Evolutionary conservation across 2,329 filamentous ascomycete genomes (phyloP).

Genomic region (Apiospora phragmitis): DNA sequence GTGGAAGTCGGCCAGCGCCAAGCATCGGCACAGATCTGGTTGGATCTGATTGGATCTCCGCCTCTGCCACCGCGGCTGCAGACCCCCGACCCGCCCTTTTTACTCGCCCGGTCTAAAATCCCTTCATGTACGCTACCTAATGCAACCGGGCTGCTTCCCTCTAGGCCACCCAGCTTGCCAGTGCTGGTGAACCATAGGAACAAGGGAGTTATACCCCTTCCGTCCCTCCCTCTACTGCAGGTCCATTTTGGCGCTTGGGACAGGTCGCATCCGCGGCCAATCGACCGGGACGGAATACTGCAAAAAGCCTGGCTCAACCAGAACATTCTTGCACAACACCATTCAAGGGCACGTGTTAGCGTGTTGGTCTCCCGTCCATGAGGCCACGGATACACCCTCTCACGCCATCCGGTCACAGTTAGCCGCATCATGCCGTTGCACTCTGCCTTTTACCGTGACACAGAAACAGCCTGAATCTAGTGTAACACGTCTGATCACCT

Average conservation of each 20-base stretch:
- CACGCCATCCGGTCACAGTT: background rate
- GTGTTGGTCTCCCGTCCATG: background rate
- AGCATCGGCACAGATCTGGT: background rate
- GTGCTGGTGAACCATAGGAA: background rate
- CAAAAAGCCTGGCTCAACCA: background rate
- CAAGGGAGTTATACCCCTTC: background rate
- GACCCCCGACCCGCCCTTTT: conserved; percentile 5
- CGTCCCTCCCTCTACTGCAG: background rate
- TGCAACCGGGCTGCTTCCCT: background rate
- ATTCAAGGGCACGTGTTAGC: background rate
- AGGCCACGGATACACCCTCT: background rate
- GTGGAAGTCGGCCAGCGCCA: background rate
- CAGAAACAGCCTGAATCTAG: conserved; percentile 1
- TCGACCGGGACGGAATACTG: background rate
- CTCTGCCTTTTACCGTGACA: background rate
- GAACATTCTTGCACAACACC: background rate
- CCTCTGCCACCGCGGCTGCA: background rate
- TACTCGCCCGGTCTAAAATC: background rate
- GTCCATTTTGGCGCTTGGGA: background rate
- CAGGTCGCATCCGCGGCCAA: conserved; percentile 3
- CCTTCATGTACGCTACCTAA: background rate
- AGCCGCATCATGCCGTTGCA: background rate
- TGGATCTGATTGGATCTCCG: background rate
- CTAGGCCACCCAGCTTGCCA: background rate
- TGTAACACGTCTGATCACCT: background rate